Base-by-base conservation (phyloP, 805 yeast genomes). In the Kodamaea jinghongensis region DNA sequence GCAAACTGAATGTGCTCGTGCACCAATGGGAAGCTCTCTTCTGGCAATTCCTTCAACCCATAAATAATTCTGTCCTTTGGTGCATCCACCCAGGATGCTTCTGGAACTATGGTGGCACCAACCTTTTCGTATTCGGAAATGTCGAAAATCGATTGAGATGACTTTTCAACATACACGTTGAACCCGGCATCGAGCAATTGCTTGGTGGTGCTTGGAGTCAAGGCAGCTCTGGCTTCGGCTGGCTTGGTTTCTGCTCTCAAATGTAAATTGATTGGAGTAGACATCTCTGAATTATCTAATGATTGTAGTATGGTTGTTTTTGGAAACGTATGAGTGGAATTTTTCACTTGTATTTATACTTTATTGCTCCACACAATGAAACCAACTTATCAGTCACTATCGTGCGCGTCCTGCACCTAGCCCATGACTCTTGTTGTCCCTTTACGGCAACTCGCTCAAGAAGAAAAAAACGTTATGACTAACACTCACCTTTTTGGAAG, bases 1-100 rank as follows among this genome's bases (percentile, higher is more conserved):
- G 99, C 99, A 68, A 93, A 93, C 69, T 93, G 98, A 50, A 93
- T 87, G 66, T 93, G 99, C 63, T 90, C 96, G 62, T 93, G 98
- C 37, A 85, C 76, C 46, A 93, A 76, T 14, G 99, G 99, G 79
- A 91, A 93, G 22, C 79, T 73, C 45, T 82, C 85, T 66, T 90
- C 97, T 28, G 96, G 96, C 58, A 93, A 75, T 65, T 93, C 99
- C 68, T 93, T 93, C 69, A 93, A 79, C 0, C 99, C 99, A 52
- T 86, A 73, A 50, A 93, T 86, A 47, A 91, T 79, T 61, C 97
- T 78, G 53, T 91, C 95, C 46, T 73, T 72, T 48, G 99, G 98
- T 26, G 99, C 98, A 33, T 70, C 55, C 49, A 78, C 79, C 99
- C 99, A 93, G 7, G 96, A 86, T 32, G 95, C 96, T 52, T 79